Evolutionary conservation across 192 early-diverging fungal species (phyloP).

Genomic region (Coemansia brasiliensis): DNA sequence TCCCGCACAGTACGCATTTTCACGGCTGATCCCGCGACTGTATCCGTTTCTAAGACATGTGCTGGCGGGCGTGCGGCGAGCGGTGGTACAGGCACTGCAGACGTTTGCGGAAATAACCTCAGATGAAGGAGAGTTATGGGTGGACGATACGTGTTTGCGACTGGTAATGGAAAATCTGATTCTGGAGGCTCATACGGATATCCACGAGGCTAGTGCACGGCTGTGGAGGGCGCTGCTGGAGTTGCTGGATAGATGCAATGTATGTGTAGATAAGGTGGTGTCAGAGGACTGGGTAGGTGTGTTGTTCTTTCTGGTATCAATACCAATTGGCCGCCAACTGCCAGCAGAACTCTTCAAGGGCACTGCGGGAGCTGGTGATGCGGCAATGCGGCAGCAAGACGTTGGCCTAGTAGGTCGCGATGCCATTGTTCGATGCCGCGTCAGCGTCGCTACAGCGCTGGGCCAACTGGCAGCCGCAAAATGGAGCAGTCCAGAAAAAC

Average conservation of each 20-base stretch:
- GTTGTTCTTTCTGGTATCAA: constrained; percentile 76
- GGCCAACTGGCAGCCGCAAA: constrained; percentile 65
- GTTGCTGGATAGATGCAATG: constrained; percentile 10
- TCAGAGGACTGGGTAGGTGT: neutral
- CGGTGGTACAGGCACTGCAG: constrained; percentile 76
- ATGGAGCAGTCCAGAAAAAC: constrained; percentile 58
- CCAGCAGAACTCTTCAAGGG: constrained; percentile 54
- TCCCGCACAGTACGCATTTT: constrained; percentile 21
- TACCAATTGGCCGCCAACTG: constrained; percentile 84
- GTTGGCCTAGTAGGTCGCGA: constrained; percentile 75
- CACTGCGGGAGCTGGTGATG: constrained; percentile 50
- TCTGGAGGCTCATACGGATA: constrained; percentile 72
- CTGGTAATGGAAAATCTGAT: constrained; percentile 91
- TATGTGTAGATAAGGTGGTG: constrained; percentile 35
- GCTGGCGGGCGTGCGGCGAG: constrained; percentile 77
- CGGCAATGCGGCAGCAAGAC: constrained; percentile 90
- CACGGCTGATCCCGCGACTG: constrained; percentile 78
- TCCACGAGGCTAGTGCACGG: constrained; percentile 22
- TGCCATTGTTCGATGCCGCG: constrained; percentile 77
- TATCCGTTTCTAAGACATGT: constrained; percentile 96
- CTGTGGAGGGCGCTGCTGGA: constrained; percentile 70
- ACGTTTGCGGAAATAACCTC: constrained; percentile 62
- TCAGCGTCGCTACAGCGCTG: constrained; percentile 74
- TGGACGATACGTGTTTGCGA: constrained; percentile 70
- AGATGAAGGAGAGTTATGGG: constrained; percentile 51